Percentiles rank a stretch among this genome's conserved stretches.
phyloP scores from a whole-genome alignment of 805 yeast genomes.

The Candida taoyuanica region DNA sequence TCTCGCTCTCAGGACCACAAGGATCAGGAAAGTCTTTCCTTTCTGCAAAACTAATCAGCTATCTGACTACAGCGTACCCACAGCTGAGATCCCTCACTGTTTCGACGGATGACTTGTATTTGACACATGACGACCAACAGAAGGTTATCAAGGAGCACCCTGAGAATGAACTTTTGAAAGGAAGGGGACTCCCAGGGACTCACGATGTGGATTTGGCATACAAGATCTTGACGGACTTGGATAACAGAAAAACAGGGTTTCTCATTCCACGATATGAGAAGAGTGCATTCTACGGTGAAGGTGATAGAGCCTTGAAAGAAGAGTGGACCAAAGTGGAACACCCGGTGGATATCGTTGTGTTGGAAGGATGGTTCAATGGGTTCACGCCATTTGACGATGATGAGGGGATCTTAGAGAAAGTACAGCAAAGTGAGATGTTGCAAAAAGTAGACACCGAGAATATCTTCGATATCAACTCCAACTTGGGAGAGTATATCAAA shows the following conservation, averaged over 20 bases:
- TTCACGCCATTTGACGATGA: constrained; percentile 41
- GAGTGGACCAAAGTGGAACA: constrained; percentile 34
- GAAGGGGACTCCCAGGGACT: constrained; percentile 92
- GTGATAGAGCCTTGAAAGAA: constrained; percentile 55
- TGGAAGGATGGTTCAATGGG: constrained; percentile 97
- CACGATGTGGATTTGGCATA: constrained; percentile 54
- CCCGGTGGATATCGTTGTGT: constrained; percentile 59
- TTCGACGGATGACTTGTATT: constrained; percentile 85
- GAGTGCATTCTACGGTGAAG: constrained; percentile 63
- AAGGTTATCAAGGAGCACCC: constrained; percentile 35
- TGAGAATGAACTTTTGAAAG: constrained; percentile 55
- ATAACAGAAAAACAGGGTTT: constrained; percentile 26
- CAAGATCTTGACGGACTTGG: constrained; percentile 32
- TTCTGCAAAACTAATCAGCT: constrained; percentile 36
- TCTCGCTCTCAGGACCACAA: constrained; percentile 47
- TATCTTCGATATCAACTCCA: constrained; percentile 44
- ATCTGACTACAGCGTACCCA: constrained; percentile 34
- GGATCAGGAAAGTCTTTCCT: constrained; percentile 74
- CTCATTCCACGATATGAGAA: constrained; percentile 74
- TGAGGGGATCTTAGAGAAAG: constrained; percentile 15
- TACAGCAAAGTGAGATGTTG: constrained; percentile 22
- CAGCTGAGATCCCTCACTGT: constrained; percentile 39
- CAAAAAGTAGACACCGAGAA: constrained; percentile 27
- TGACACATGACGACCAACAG: constrained; percentile 58
- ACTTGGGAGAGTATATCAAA: constrained; percentile 44